phyloP scores from a whole-genome alignment of 768 basidiomycete species.

The Kwoniella mangroviensis region DNA sequence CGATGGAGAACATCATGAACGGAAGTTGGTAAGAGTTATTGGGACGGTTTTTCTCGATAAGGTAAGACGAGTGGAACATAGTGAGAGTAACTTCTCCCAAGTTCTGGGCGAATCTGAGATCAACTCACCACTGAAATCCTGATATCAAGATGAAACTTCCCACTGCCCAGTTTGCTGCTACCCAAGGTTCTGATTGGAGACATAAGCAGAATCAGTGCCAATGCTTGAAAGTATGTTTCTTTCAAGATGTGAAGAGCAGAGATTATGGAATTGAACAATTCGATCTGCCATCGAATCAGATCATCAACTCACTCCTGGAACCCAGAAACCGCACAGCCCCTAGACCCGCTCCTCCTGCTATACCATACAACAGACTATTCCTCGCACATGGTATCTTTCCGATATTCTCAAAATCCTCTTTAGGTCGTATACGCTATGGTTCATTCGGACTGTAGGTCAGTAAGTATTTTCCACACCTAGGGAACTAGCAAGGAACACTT shows the following conservation, averaged over 20 bases:
- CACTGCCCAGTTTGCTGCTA: constrained; percentile 53
- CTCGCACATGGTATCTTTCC: constrained; percentile 54
- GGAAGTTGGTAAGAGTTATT: no score
- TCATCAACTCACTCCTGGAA: constrained; percentile 42
- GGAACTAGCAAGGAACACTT: no score
- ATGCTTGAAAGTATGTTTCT: no score
- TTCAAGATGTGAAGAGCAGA: no score
- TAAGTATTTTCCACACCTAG: no score
- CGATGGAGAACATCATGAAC: background rate
- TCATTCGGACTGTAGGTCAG: no score
- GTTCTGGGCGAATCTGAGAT: background rate
- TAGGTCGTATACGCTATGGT: constrained; percentile 41
- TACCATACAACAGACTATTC: constrained; percentile 53
- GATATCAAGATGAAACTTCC: constrained; percentile 49
- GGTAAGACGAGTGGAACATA: background rate
- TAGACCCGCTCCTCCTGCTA: constrained; percentile 51
- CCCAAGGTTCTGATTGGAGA: constrained; percentile 22
- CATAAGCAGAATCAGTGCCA: background rate
- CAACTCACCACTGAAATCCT: constrained; percentile 47
- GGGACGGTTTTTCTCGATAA: no score
- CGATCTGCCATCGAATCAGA: background rate
- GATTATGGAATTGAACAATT: no score
- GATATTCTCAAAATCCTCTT: constrained; percentile 50
- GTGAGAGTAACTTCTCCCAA: no score
- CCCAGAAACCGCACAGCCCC: constrained; percentile 51